A percentile compares a stretch with the other conserved stretches of the same genome.
Evolutionary conservation across 2,329 filamentous ascomycete genomes (phyloP).

Genomic region (Ceratocystis variospora): DNA sequence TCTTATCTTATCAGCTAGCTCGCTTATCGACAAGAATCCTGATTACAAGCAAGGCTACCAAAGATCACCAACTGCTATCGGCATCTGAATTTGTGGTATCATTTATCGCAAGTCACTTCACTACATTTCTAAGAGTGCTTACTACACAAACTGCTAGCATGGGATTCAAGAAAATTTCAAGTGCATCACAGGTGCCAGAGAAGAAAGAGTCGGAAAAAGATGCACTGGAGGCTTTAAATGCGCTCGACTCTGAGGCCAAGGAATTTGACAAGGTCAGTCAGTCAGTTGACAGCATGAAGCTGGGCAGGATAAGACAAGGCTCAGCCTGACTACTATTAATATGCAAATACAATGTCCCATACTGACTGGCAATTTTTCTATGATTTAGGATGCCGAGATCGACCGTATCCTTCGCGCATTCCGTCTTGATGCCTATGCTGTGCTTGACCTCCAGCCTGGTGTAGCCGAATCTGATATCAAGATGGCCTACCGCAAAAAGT

Average conservation of each 20-base stretch:
- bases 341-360: neutral
- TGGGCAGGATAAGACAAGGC: neutral
- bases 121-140: neutral
- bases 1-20: constrained; percentile 8
- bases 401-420: constrained; percentile 88
- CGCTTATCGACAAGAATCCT: constrained; percentile 13
- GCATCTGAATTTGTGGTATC: neutral
- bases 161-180: constrained; percentile 20
- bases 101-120: neutral
- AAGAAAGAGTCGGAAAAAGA: constrained; percentile 39
- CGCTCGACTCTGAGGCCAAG: constrained; percentile 70
- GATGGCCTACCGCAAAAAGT: constrained; percentile 84
- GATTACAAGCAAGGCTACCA: neutral
- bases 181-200: constrained; percentile 26
- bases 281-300: neutral
- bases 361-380: neutral
- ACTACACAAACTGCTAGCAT: constrained; percentile 2
- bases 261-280: constrained; percentile 73
- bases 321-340: too few species aligned
- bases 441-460: constrained; percentile 88
- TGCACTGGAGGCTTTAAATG: constrained; percentile 53
- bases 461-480: constrained; percentile 96
- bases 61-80: neutral
- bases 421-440: constrained; percentile 65
- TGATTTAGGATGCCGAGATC: constrained; percentile 71